A percentile compares a stretch with the other conserved stretches of the same genome.
phyloP scores from a whole-genome alignment of 495 filamentous ascomycete species.

The Penicillium pancosmium region DNA sequence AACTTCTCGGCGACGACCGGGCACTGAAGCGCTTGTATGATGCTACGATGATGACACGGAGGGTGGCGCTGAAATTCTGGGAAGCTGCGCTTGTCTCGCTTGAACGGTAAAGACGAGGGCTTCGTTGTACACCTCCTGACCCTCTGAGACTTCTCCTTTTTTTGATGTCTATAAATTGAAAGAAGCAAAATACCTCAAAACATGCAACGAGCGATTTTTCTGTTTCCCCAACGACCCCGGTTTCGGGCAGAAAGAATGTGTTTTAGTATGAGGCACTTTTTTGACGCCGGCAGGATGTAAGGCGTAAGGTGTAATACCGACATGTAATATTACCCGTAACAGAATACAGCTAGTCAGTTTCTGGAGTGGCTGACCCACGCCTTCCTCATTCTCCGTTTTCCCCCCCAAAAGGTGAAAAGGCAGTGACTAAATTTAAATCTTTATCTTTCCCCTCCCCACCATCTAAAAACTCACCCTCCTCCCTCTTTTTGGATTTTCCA shows the following conservation, averaged over 20 bases:
- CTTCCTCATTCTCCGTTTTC: constrained; percentile 15
- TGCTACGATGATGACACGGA: constrained; percentile 35
- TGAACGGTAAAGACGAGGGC: not conserved
- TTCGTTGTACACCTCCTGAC: not conserved
- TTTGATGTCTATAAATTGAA: not conserved
- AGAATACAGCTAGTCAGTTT: constrained; percentile 18
- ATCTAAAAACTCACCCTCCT: constrained; percentile 34
- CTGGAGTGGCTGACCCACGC: constrained; percentile 20
- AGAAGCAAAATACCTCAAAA: constrained; percentile 9
- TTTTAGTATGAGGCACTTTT: constrained; percentile 26
- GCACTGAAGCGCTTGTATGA: constrained; percentile 26
- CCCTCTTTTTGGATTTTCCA: constrained; percentile 30
- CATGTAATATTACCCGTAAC: not conserved
- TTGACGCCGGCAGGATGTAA: not conserved
- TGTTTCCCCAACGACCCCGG: constrained; percentile 34
- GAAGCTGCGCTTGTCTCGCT: constrained; percentile 16
- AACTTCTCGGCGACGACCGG: constrained; percentile 26
- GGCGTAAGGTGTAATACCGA: not conserved
- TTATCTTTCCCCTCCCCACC: constrained; percentile 29
- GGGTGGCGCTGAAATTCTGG: constrained; percentile 23
- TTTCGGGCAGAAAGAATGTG: constrained; percentile 27
- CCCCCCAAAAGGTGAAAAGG: constrained; percentile 19
- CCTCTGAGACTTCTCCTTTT: not conserved
- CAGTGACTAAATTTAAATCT: constrained; percentile 41
- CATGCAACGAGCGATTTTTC: constrained; percentile 21